phyloP scores from a whole-genome alignment of 78 protist genomes.

The Anaeramoeba flamelloides region DNA sequence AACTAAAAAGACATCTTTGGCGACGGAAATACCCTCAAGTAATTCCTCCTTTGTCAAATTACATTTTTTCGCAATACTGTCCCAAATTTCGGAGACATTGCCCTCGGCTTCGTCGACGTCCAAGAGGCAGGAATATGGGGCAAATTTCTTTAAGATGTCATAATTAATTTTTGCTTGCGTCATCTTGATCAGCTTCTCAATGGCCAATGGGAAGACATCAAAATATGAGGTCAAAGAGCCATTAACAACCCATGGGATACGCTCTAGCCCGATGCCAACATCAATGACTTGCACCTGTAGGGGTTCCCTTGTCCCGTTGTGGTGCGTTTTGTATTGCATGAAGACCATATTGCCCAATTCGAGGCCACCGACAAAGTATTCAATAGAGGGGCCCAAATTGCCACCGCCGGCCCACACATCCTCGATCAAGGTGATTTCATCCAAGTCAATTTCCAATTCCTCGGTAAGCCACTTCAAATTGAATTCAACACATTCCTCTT shows the following conservation, averaged over 20 bases:
- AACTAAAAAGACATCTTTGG: slow-evolving; percentile 11
- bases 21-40: too few relatives aligned
- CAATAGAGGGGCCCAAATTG: slow-evolving; percentile 31
- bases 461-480: slow-evolving; percentile 22
- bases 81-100: too few relatives aligned
- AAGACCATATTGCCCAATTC: slow-evolving; percentile 37
- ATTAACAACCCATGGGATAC: slow-evolving; percentile 27
- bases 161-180: not conserved
- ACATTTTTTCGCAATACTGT: too few relatives aligned
- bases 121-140: slow-evolving; percentile 12
- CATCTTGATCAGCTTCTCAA: not conserved
- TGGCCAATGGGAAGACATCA: slow-evolving; percentile 18
- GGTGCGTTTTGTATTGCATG: slow-evolving; percentile 13
- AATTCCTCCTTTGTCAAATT: too few relatives aligned
- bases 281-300: slow-evolving; percentile 17
- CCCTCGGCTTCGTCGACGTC: slow-evolving; percentile 34
- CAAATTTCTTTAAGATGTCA: slow-evolving; percentile 10
- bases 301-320: not conserved
- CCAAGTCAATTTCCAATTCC: not conserved
- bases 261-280: slow-evolving; percentile 35
- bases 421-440: slow-evolving; percentile 21
- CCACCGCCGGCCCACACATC: slow-evolving; percentile 36
- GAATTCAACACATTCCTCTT: slow-evolving; percentile 14
- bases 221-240: slow-evolving; percentile 26
- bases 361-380: slow-evolving; percentile 21